Conservation (phyloP, 768 basidiomycete genomes). For the Lyophyllum semitale region DNA sequence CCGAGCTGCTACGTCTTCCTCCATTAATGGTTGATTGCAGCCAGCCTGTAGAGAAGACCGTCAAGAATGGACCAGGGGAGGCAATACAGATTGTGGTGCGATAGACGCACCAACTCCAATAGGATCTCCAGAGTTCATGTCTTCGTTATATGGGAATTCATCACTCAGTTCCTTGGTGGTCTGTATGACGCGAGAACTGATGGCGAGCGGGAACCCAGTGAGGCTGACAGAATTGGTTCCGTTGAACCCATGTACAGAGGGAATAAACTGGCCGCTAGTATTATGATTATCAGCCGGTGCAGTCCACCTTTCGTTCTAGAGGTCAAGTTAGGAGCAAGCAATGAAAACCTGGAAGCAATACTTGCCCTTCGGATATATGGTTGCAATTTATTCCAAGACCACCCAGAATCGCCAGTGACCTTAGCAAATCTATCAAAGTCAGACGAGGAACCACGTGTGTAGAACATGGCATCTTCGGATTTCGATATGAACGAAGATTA, state of each 20-base stretch:
- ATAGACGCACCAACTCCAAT: conserved; percentile 39
- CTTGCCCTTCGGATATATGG: conserved; percentile 21
- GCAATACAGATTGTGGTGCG: conserved; percentile 1
- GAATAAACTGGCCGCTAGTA: conserved; percentile 32
- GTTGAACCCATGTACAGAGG: conserved; percentile 11
- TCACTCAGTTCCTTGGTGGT: conserved; percentile 32
- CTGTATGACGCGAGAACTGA: conserved; percentile 33
- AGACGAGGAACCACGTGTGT: conserved; percentile 25
- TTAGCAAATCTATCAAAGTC: conserved; percentile 28
- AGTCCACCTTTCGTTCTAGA: conserved; percentile 14
- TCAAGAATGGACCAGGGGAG: conserved; percentile 12
- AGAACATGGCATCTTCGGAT: conserved; percentile 21
- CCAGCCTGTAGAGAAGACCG: conserved; percentile 14
- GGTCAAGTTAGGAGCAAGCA: not conserved
- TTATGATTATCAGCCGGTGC: conserved; percentile 30
- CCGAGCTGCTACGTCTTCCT: conserved; percentile 20
- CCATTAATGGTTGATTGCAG: conserved; percentile 12
- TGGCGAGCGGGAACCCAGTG: conserved; percentile 21
- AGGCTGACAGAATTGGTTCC: conserved; percentile 27
- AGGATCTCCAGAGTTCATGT: conserved; percentile 42
- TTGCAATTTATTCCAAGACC: conserved; percentile 27
- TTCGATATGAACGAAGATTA: not conserved
- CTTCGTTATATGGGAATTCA: conserved; percentile 41
- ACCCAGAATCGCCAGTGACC: conserved; percentile 25
- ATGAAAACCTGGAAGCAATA: not conserved